Percentiles rank a stretch among this genome's conserved stretches.
These are phyloP conservation scores for Stentor roeselii DNA, from an alignment of 73 alveolate species.

Conservation along the genomic window DNA sequence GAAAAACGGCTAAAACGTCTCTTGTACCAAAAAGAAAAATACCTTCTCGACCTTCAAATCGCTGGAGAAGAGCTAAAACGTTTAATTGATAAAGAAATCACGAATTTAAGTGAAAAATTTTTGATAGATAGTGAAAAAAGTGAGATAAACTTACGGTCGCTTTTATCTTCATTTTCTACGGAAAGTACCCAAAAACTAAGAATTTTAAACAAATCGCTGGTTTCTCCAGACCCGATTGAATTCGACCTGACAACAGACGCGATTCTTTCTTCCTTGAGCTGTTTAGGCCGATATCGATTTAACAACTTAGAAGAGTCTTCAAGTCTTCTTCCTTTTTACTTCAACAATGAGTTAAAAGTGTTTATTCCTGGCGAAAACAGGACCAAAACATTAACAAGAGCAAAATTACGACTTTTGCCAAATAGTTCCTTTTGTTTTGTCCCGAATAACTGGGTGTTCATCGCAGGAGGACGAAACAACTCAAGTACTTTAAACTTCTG, in stretches of 20 bases:
- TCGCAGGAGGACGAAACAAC: background rate
- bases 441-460: background rate
- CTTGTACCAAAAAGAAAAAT: background rate
- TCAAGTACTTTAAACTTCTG: no score
- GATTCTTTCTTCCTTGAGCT: background rate
- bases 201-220: background rate
- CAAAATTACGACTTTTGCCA: no score
- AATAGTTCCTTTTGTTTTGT: background rate
- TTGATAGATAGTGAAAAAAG: no score
- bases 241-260: background rate
- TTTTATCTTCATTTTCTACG: background rate
- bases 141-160: background rate
- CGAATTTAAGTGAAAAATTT: background rate
- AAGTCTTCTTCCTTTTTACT: background rate
- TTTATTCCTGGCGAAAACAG: background rate
- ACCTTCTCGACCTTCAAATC: background rate
- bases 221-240: background rate
- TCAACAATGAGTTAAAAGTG: background rate
- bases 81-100: background rate
- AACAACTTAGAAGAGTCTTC: background rate
- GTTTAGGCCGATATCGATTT: background rate
- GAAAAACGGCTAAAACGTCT: background rate
- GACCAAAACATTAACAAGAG: background rate
- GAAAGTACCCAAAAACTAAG: background rate
- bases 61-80: constrained; percentile 8